phyloP scores from a whole-genome alignment of 345 rosid species.

The Mallotus nudiflorus region DNA sequence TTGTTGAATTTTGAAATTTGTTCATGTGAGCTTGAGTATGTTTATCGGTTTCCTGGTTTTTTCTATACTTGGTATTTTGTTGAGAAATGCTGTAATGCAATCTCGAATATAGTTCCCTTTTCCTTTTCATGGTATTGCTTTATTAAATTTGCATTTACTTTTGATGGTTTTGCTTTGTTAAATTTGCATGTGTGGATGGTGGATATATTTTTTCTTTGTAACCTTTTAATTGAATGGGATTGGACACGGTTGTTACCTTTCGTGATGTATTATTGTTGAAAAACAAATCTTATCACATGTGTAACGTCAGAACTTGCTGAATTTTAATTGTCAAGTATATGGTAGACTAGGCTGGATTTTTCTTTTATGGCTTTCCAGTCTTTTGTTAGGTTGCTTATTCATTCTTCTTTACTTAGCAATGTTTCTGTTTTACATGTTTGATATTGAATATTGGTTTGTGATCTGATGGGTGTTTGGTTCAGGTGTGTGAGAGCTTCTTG shows the following conservation, averaged over 20 bases:
- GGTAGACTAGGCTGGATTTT: neutral
- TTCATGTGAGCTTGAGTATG: too few species aligned
- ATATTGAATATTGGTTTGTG: constrained; percentile 18
- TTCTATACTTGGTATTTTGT: neutral
- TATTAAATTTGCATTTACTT: neutral
- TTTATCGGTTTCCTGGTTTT: neutral
- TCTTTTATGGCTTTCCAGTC: neutral
- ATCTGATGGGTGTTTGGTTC: constrained; percentile 36
- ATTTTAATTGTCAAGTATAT: neutral
- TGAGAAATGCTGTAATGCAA: neutral
- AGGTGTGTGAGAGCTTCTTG: constrained; percentile 40
- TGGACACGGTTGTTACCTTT: neutral
- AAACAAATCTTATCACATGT: neutral
- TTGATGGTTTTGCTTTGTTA: neutral
- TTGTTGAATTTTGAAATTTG: neutral
- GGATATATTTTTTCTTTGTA: neutral
- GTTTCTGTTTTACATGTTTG: constrained; percentile 14
- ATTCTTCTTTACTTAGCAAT: neutral
- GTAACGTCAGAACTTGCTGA: neutral
- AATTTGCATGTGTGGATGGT: neutral
- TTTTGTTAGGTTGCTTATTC: neutral
- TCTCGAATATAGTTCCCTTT: neutral
- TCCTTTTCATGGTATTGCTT: neutral
- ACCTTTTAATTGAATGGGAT: neutral
- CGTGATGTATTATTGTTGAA: neutral